Evolutionary conservation across 2,329 filamentous ascomycete species (phyloP), one percentile per base, ranked within the genome.

Genomic region (Chrysoporthe deuterocubensis): DNA sequence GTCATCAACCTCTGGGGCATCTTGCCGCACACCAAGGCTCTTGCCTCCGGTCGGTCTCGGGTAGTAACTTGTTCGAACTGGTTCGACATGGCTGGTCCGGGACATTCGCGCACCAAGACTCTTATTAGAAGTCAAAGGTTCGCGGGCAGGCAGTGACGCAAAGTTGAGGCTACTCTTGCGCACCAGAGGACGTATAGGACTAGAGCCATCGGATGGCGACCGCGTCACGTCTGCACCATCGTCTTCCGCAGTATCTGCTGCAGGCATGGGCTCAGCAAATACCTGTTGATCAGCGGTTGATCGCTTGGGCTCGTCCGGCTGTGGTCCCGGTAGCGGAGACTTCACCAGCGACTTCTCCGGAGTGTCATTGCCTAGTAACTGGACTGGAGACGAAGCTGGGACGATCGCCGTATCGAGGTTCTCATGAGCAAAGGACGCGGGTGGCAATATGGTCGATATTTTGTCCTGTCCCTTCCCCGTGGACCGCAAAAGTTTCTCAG

Each of bases 161-260:
- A 99, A 98, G 68, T 92, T 97, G 69, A 99, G 85, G 77, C 95
- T 98, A 79, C 94, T 97, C 83, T 98, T 98, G 69, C 95, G 90
- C 72, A 96, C 87, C 42, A 92, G 83, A 1, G 91, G 91, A 72
- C 92, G 86, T 61, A 92, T 88, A 0, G 92, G 92, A 72, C 91
- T 94, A 0, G 92, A 93, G 0, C 82, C 85, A 60, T 92, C 90
- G 2, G 90, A 92, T 18, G 87, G 86, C 3, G 89, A 91, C 69
- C 84, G 82, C 32, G 80, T 79, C 69, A 86, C 86, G 50, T 87
- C 84, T 59, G 77, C 75, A 18, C 77, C 74, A 42, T 79, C 74
- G n/a, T 73, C 70, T 26, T 71, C 67, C 32, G 71, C 67, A 21
- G 65, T n/a, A 6, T 60, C 43, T 59, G 59, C 18, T 65, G 67